These are phyloP conservation scores for Blastomyces parvus DNA, from an alignment of 2,329 filamentous ascomycete species.

Conservation along the genomic window DNA sequence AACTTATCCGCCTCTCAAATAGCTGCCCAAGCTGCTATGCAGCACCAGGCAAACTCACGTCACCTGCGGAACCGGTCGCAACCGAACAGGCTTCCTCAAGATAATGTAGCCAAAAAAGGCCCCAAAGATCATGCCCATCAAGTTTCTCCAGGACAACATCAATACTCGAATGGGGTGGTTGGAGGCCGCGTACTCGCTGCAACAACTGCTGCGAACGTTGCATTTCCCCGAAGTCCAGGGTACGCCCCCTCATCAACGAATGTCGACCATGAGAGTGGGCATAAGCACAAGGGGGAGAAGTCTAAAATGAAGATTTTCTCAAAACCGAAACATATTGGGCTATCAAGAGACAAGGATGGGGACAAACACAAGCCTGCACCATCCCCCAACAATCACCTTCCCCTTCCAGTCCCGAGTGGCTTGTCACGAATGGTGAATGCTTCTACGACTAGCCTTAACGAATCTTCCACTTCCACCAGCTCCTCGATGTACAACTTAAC, in stretches of 20 bases:
- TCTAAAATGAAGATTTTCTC: constrained; percentile 62
- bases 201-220: constrained; percentile 53
- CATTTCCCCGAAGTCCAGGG: constrained; percentile 45
- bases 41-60: constrained; percentile 36
- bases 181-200: constrained; percentile 47
- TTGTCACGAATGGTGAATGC: constrained; percentile 49
- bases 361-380: constrained; percentile 47
- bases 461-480: constrained; percentile 44
- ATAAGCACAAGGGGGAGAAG: constrained; percentile 48
- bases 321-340: constrained; percentile 56
- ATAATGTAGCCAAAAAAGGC: constrained; percentile 25
- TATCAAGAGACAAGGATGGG: constrained; percentile 51
- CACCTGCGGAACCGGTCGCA: constrained; percentile 47
- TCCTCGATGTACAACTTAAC: constrained; percentile 52
- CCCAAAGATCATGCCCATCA: constrained; percentile 28
- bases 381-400: constrained; percentile 50
- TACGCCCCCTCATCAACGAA: constrained; percentile 21
- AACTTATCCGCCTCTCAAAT: constrained; percentile 52
- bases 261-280: constrained; percentile 13
- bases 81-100: constrained; percentile 37
- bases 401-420: constrained; percentile 42
- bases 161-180: constrained; percentile 44
- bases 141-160: constrained; percentile 21
- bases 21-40: constrained; percentile 58
- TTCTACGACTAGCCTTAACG: constrained; percentile 51